phyloP scores from a whole-genome alignment of 495 filamentous ascomycete genomes.

The Filosporella fistucella region DNA sequence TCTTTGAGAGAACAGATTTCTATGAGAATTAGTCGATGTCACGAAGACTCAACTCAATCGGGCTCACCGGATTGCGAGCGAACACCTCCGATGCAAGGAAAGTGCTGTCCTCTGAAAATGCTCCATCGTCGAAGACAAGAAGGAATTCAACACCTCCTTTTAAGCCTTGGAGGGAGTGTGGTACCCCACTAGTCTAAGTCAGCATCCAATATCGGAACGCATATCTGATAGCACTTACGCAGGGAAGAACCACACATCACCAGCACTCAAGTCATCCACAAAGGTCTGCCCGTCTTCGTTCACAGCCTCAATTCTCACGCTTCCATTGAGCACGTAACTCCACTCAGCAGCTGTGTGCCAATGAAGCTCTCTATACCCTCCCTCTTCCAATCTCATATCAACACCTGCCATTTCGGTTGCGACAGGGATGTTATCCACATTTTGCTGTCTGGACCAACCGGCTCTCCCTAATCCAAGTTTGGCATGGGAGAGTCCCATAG shows the following conservation, averaged over 20 bases:
- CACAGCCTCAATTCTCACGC: conserved; percentile 54
- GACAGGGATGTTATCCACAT: conserved; percentile 55
- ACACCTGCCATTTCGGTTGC: conserved; percentile 71
- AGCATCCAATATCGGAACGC: background rate
- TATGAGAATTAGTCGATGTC: too few relatives aligned
- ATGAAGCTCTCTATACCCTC: conserved; percentile 66
- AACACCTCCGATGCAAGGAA: conserved; percentile 66
- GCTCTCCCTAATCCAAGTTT: conserved; percentile 49
- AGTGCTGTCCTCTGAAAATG: conserved; percentile 66
- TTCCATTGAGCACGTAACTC: conserved; percentile 62
- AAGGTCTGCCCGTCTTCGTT: conserved; percentile 61
- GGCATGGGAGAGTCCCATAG: conserved; percentile 63
- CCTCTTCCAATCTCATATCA: conserved; percentile 67
- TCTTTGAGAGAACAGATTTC: conserved; percentile 17
- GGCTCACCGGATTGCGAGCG: conserved; percentile 52
- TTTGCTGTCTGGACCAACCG: conserved; percentile 70
- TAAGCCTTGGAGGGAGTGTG: conserved; percentile 64
- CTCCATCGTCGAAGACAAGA: conserved; percentile 64
- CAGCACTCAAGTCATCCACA: conserved; percentile 59
- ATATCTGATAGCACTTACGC: conserved; percentile 7
- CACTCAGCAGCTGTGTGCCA: conserved; percentile 70
- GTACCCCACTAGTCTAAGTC: conserved; percentile 33
- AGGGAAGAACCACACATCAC: conserved; percentile 72
- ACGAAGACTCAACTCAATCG: too few relatives aligned
- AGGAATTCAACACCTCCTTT: conserved; percentile 64